phyloP scores from a whole-genome alignment of 345 rosid species.

The Eucalyptus tenuipes region DNA sequence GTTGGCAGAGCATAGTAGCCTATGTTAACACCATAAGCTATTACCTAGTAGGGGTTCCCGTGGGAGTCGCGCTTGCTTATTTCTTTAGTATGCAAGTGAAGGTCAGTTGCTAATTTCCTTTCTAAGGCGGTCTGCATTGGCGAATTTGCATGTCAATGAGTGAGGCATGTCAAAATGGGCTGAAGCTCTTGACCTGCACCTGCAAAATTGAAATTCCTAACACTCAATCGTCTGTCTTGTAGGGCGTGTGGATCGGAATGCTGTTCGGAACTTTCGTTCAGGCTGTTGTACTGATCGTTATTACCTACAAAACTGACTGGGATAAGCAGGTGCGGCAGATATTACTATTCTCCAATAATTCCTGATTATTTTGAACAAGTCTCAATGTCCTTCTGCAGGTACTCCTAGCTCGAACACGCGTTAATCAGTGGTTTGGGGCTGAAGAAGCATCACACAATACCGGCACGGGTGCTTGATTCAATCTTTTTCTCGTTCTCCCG shows the following conservation, averaged over 20 bases:
- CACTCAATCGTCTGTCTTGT: not conserved
- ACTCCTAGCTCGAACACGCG: not conserved
- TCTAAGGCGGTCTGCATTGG: not conserved
- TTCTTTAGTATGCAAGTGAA: conserved; percentile 35
- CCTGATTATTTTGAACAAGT: not conserved
- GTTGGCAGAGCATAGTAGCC: conserved; percentile 72
- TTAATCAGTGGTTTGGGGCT: not conserved
- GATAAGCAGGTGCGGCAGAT: conserved; percentile 38
- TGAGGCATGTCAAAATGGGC: not conserved
- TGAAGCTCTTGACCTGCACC: not conserved
- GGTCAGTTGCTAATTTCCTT: conserved; percentile 12
- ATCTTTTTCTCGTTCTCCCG: not conserved
- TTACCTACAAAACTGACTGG: conserved; percentile 66
- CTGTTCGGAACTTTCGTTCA: conserved; percentile 54
- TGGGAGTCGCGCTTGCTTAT: conserved; percentile 51
- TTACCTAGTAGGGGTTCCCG: conserved; percentile 62
- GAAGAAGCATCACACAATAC: not conserved
- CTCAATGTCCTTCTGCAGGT: not conserved
- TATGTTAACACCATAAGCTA: conserved; percentile 59
- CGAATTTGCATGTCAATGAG: not conserved
- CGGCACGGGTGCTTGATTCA: not conserved
- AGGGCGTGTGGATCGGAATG: conserved; percentile 89
- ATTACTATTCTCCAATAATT: not conserved
- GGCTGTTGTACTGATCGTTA: conserved; percentile 31
- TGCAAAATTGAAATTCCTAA: not conserved